Base-by-base conservation (phyloP, 495 filamentous ascomycete genomes). In the Lasiosphaeria ovina region DNA sequence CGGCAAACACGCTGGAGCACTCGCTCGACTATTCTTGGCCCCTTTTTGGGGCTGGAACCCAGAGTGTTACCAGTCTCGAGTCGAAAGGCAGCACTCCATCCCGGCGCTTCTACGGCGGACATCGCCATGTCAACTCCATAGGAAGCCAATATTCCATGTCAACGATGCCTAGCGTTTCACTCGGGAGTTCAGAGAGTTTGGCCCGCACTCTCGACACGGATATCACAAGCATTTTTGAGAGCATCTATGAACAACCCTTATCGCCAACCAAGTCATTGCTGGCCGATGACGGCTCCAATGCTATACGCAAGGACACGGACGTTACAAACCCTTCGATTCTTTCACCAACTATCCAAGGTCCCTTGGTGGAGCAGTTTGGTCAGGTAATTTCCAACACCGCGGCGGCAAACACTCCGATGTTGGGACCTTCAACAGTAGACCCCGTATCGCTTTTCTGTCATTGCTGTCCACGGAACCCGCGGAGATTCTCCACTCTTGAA, bases 391-490 rank as follows among this genome's bases (percentile, higher is more conserved):
- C 51, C 34, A 2, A 16, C 32, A 12, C 48, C 33, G 44, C 47
- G 32, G 12, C 58, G 9, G 34, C 51, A 9, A 6, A 1, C 17
- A 1, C 10, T 10, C 14, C 10, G 16, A 35, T 14, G 12, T 51
- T 35, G 38, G n/a, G 51, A 58, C 9, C 50, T 38, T 24, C 58
- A 54, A 17, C 53, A 2, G 35, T 83, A 83, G 31, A 85, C 77
- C 62, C 32, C 51, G 51, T 35, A 31, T 55, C 56, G 7, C 66
- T 71, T 62, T 85, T 92, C 24, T 96, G 91, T 69, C 86, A 90
- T 62, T 96, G 91, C 68, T 96, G 91, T 75, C 90, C 89, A 0
- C 90, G 93, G 73, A 90, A 90, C 63, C 91, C 91, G 2, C 91
- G 90, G 66, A 89, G 88, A 56, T 96, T 94, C 62, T 83, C 90